These are phyloP conservation scores for Leccinum disarticulatum DNA, from an alignment of 768 basidiomycete genomes.

Conservation along the genomic window DNA sequence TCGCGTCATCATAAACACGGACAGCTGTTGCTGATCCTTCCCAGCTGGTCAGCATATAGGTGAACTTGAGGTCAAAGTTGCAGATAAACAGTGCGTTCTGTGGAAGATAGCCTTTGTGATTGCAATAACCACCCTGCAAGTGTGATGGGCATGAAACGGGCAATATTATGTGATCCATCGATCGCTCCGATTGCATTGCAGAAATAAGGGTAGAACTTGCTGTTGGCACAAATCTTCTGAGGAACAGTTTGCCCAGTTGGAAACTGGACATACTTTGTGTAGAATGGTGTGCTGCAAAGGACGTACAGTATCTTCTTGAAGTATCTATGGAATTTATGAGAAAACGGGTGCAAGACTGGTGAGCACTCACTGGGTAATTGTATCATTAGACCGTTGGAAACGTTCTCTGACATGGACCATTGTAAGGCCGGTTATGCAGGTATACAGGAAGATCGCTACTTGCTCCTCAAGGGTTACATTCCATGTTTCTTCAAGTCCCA, in stretches of 20 bases:
- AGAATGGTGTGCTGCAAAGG: neutral
- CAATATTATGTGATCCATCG: neutral
- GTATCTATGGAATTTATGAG: neutral
- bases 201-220: neutral
- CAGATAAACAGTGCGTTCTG: neutral
- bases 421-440: neutral
- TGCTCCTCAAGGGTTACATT: constrained; percentile 1
- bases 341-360: neutral
- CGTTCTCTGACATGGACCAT: neutral
- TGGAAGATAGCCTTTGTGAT: neutral
- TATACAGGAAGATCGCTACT: neutral
- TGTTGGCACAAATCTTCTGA: neutral
- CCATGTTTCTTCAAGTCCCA: neutral
- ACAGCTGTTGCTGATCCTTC: too few relatives aligned
- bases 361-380: neutral
- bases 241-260: neutral
- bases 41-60: too few relatives aligned
- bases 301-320: neutral
- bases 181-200: neutral
- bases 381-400: neutral
- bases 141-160: too few relatives aligned
- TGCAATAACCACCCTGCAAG: neutral
- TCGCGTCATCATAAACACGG: too few relatives aligned
- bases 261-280: too few relatives aligned
- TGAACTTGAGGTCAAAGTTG: too few relatives aligned